These are phyloP conservation scores for Leucosporidium yakuticum DNA, from an alignment of 768 basidiomycete species.

Conservation along the genomic window DNA sequence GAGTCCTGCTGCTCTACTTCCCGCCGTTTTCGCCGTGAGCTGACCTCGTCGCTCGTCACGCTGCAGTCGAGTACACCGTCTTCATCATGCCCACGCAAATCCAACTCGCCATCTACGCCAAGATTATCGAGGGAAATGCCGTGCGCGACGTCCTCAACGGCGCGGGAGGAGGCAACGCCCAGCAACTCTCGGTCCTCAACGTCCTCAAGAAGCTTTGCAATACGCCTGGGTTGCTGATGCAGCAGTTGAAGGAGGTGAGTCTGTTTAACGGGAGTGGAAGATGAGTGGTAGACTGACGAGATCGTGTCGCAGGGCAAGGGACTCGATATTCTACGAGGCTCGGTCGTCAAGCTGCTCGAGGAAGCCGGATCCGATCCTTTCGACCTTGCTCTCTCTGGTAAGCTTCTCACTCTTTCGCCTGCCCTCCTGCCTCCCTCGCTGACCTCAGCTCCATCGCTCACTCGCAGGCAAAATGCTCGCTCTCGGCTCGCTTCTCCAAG, in stretches of 20 bases:
- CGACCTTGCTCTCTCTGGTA: slow-evolving; percentile 76
- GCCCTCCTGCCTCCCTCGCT: neutral
- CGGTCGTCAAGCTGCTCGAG: slow-evolving; percentile 40
- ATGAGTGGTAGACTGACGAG: slow-evolving; percentile 4
- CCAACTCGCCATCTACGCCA: slow-evolving; percentile 71
- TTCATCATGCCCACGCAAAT: slow-evolving; percentile 82
- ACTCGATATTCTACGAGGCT: slow-evolving; percentile 17
- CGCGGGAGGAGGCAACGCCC: slow-evolving; percentile 59
- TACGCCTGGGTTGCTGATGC: slow-evolving; percentile 68
- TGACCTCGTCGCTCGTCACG: neutral
- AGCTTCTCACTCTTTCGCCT: slow-evolving; percentile 24
- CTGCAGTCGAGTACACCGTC: slow-evolving; percentile 97
- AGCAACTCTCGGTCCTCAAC: slow-evolving; percentile 68
- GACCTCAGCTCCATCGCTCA: neutral
- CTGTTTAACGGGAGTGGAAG: slow-evolving; percentile 15
- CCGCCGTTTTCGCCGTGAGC: slow-evolving; percentile 2
- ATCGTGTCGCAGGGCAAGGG: slow-evolving; percentile 5
- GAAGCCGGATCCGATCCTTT: slow-evolving; percentile 20
- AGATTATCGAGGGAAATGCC: slow-evolving; percentile 65
- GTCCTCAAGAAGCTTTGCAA: slow-evolving; percentile 85
- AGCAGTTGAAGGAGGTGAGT: slow-evolving; percentile 24
- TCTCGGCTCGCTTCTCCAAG: slow-evolving; percentile 58
- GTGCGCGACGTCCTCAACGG: slow-evolving; percentile 60
- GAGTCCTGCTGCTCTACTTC: slow-evolving; percentile 37
- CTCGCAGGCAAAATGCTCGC: slow-evolving; percentile 32